phyloP scores from a whole-genome alignment of 257 asterid genomes.

The Solanum paucissectum region DNA sequence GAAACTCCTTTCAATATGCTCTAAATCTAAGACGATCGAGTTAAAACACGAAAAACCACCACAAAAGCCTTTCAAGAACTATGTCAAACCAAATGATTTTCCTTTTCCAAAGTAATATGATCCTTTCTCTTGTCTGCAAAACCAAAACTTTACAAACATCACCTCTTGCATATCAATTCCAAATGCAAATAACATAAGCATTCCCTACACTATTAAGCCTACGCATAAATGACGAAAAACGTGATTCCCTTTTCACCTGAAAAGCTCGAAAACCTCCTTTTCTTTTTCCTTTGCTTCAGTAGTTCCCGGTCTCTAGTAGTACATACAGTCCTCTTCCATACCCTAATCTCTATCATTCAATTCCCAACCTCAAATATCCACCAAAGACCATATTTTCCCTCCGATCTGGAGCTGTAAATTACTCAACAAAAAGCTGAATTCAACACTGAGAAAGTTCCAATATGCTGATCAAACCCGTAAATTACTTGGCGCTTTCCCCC shows the following conservation, averaged over 20 bases:
- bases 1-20: not conserved
- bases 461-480: conserved; percentile 13
- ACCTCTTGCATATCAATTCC: not conserved
- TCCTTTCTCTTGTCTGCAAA: conserved; percentile 3
- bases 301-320: not conserved
- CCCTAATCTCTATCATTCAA: conserved; percentile 3
- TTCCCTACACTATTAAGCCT: not conserved
- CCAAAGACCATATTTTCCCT: not conserved
- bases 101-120: conserved; percentile 1
- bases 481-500: not conserved
- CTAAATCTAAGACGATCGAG: not conserved
- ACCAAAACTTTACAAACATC: not conserved
- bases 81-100: conserved; percentile 5
- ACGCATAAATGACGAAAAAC: not conserved
- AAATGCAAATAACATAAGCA: conserved; percentile 6
- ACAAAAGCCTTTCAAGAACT: not conserved
- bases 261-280: not conserved
- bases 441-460: not conserved
- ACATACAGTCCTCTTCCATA: conserved; percentile 27
- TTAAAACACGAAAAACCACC: not conserved
- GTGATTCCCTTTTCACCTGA: not conserved
- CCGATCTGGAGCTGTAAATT: not conserved
- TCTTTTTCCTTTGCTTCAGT: not conserved
- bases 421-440: not conserved
- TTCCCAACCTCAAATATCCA: not conserved